phyloP scores from a whole-genome alignment of 2,329 filamentous ascomycete species.

The Verticillium klebahnii region DNA sequence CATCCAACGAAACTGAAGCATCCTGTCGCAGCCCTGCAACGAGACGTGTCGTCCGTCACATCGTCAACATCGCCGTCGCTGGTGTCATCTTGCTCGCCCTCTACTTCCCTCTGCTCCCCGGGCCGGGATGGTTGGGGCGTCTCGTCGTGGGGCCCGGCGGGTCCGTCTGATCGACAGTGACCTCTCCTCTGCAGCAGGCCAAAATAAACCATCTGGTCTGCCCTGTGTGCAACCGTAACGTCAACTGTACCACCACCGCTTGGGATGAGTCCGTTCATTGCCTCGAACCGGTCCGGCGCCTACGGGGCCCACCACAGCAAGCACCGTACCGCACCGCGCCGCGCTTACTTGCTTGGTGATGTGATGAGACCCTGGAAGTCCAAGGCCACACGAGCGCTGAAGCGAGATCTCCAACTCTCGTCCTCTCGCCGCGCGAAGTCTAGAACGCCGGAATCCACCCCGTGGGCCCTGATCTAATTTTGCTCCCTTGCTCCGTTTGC shows the following conservation, averaged over 20 bases:
- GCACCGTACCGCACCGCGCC: neutral
- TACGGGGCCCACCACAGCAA: neutral
- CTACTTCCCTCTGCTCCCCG: neutral
- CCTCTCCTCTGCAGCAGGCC: neutral
- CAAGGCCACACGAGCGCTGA: neutral
- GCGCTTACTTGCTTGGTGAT: neutral
- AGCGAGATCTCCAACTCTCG: neutral
- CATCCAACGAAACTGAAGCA: neutral
- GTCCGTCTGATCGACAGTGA: neutral
- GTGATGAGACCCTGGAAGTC: neutral
- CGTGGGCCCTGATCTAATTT: neutral
- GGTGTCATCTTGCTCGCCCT: neutral
- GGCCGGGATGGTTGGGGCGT: neutral
- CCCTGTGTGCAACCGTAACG: neutral
- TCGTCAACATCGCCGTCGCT: neutral
- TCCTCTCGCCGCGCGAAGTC: neutral
- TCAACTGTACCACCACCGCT: neutral
- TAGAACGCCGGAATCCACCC: neutral
- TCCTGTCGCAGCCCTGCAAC: neutral
- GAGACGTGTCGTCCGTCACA: neutral
- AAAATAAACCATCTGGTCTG: neutral
- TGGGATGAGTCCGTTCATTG: neutral
- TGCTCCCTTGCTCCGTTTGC: neutral
- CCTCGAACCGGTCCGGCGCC: neutral
- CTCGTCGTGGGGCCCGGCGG: neutral